These are phyloP conservation scores for Monascus purpureus DNA, from an alignment of 495 filamentous ascomycete species.

Conservation along the genomic window DNA sequence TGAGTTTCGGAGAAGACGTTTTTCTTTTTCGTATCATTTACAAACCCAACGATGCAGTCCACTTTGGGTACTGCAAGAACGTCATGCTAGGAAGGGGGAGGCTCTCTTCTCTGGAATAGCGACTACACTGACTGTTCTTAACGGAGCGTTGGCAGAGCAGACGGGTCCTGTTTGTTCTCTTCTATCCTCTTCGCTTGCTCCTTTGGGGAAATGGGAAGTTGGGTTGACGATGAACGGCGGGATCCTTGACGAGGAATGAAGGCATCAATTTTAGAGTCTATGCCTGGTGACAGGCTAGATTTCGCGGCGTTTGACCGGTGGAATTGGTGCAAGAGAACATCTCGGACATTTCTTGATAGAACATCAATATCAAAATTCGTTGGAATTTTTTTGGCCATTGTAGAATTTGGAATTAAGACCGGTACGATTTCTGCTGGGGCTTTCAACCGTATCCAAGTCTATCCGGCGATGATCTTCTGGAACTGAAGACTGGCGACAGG, in stretches of 20 bases:
- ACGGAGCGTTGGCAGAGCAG: slow-evolving; percentile 68
- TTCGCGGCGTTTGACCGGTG: slow-evolving; percentile 35
- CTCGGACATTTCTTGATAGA: slow-evolving; percentile 46
- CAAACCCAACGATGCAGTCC: slow-evolving; percentile 50
- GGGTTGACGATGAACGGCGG: slow-evolving; percentile 4
- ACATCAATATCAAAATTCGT: too few species aligned
- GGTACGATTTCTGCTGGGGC: too few species aligned
- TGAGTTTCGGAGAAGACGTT: too few species aligned
- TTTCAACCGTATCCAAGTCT: too few species aligned
- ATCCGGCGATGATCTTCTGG: too few species aligned
- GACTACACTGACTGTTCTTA: slow-evolving; percentile 39
- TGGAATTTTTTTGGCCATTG: too few species aligned
- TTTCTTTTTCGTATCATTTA: too few species aligned
- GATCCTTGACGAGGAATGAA: slow-evolving; percentile 43
- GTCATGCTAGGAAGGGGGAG: slow-evolving; percentile 35
- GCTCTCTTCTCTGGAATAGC: slow-evolving; percentile 13
- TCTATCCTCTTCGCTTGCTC: slow-evolving; percentile 18
- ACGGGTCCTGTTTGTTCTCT: slow-evolving; percentile 11
- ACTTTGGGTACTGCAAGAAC: slow-evolving; percentile 51
- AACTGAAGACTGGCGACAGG: too few species aligned
- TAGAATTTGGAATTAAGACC: too few species aligned
- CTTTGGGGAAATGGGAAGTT: too few species aligned
- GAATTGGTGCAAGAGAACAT: slow-evolving; percentile 60
- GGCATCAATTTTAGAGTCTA: slow-evolving; percentile 40
- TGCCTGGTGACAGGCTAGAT: slow-evolving; percentile 6